A percentile compares a stretch with the other conserved stretches of the same genome.
These are phyloP conservation scores for Hydnomerulius pinastri DNA, from an alignment of 768 basidiomycete species.

Conservation along the genomic window DNA sequence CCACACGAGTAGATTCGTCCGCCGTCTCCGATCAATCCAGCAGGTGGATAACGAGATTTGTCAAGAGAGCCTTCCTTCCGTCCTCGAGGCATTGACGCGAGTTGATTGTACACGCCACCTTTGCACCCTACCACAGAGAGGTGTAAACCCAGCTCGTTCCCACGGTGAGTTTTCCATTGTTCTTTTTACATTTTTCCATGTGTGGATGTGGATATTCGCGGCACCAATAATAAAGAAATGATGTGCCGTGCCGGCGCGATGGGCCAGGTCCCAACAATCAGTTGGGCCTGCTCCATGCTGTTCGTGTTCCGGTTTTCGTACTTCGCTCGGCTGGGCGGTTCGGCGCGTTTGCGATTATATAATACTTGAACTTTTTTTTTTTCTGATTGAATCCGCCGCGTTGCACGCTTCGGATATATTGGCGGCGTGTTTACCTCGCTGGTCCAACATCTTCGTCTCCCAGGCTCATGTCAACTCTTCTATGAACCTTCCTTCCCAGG, in stretches of 20 bases:
- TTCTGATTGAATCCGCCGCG: constrained; percentile 11
- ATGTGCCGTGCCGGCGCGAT: constrained; percentile 25
- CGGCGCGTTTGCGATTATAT: constrained; percentile 25
- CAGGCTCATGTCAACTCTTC: constrained; percentile 12
- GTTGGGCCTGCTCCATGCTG: constrained; percentile 16
- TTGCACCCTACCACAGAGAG: constrained; percentile 13
- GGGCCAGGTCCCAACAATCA: constrained; percentile 22
- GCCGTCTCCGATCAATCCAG: constrained; percentile 23
- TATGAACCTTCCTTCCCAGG: constrained; percentile 8
- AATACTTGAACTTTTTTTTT: constrained; percentile 7
- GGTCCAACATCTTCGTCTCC: constrained; percentile 11
- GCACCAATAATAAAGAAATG: constrained; percentile 30
- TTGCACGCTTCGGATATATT: constrained; percentile 18
- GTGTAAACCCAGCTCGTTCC: constrained; percentile 16
- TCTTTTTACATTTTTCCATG: constrained; percentile 18
- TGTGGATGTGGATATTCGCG: constrained; percentile 21
- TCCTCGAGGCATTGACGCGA: constrained; percentile 38
- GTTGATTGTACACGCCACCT: constrained; percentile 15
- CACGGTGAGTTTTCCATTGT: constrained; percentile 37
- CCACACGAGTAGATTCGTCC: constrained; percentile 8
- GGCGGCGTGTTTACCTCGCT: constrained; percentile 5
- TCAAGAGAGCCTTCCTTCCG: constrained; percentile 24
- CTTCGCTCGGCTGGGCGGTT: constrained; percentile 22
- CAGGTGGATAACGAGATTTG: constrained; percentile 27
- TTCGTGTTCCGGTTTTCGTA: no score